Evolutionary conservation across 2,329 filamentous ascomycete species (phyloP).

Genomic region (Ceratocystis harringtonii): DNA sequence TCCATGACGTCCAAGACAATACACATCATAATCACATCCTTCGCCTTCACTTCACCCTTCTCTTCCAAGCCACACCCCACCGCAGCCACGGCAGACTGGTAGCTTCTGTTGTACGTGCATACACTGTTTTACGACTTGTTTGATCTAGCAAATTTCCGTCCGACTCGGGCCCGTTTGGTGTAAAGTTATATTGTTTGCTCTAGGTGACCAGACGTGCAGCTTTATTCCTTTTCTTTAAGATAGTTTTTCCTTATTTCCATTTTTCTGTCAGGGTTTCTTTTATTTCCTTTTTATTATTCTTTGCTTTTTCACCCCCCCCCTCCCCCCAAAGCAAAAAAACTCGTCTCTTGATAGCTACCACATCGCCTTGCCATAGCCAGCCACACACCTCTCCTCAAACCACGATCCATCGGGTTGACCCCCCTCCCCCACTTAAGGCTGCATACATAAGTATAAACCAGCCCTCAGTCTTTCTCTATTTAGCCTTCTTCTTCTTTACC

Average conservation of each 20-base stretch:
- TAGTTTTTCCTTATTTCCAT: background rate
- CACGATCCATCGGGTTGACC: background rate
- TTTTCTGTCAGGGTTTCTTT: background rate
- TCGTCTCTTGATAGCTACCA: background rate
- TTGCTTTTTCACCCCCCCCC: background rate
- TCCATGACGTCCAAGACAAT: background rate
- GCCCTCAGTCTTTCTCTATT: background rate
- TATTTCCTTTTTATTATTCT: background rate
- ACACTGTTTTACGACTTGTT: background rate
- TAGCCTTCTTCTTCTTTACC: background rate
- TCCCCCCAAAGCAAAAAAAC: too few relatives aligned
- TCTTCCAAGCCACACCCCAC: background rate
- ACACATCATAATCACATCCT: background rate
- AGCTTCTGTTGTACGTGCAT: background rate
- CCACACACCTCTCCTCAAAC: background rate
- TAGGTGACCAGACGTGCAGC: background rate
- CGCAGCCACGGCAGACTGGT: background rate
- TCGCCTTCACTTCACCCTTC: background rate
- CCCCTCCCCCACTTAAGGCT: background rate
- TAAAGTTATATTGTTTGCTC: background rate
- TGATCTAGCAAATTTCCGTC: background rate
- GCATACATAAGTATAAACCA: conserved; percentile 3
- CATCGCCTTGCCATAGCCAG: background rate
- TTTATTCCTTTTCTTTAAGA: background rate
- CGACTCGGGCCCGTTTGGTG: background rate